Evolutionary conservation across 768 basidiomycete species (phyloP).

Genomic region (Leccinum longicurvipes): DNA sequence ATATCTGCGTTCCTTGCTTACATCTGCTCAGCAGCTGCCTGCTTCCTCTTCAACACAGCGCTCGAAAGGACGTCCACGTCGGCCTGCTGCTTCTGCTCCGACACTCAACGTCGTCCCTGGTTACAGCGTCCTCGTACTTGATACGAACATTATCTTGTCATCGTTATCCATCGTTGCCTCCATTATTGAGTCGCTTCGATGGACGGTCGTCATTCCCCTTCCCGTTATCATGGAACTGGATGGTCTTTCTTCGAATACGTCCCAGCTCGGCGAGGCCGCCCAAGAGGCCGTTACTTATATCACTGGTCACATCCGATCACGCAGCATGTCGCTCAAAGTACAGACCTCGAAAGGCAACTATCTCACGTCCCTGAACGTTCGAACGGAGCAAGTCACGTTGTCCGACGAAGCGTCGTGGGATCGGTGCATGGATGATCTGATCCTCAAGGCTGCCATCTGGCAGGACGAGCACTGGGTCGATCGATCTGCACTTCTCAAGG

Average conservation of each 20-base stretch:
- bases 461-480: slow-evolving; percentile 92
- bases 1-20: slow-evolving; percentile 69
- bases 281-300: slow-evolving; percentile 71
- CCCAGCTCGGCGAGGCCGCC: slow-evolving; percentile 73
- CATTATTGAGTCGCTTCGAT: slow-evolving; percentile 73
- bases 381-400: slow-evolving; percentile 83
- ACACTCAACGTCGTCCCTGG: slow-evolving; percentile 67
- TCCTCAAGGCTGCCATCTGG: slow-evolving; percentile 90
- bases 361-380: slow-evolving; percentile 73
- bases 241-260: slow-evolving; percentile 67
- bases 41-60: slow-evolving; percentile 27
- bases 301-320: slow-evolving; percentile 68
- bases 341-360: slow-evolving; percentile 97
- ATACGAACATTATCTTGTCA: slow-evolving; percentile 92
- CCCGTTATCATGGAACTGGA: slow-evolving; percentile 98
- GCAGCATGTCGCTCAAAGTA: slow-evolving; percentile 79
- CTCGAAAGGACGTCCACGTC: slow-evolving; percentile 26
- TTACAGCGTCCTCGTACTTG: slow-evolving; percentile 87
- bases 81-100: slow-evolving; percentile 34
- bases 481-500: slow-evolving; percentile 67
- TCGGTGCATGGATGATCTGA: slow-evolving; percentile 91
- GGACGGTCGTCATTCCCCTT: slow-evolving; percentile 90
- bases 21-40: slow-evolving; percentile 36
- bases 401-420: slow-evolving; percentile 46
- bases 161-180: slow-evolving; percentile 70